Base-by-base conservation (phyloP, 1,284 basidiomycete species). In the Puccinia polysora region DNA sequence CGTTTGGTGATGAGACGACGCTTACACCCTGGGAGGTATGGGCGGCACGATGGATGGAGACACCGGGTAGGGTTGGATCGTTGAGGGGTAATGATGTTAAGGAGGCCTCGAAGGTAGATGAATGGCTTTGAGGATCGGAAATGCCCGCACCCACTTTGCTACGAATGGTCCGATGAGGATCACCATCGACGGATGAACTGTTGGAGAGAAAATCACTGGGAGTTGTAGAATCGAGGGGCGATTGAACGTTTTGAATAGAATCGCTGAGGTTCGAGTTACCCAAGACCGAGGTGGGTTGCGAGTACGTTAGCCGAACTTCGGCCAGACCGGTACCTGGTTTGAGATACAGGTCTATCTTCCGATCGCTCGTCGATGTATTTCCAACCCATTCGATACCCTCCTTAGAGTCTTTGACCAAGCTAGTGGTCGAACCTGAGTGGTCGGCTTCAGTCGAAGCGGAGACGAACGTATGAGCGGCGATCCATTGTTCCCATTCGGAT, bases 401-500 rank as follows among this genome's bases (percentile, higher is more conserved):
- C 52, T 73, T 73, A 4, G 47, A 40, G 40, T 64, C 52, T 38
- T 58, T 53, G 18, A 15, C 28, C 50, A n/a, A 18, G 34, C 23
- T 53, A 14, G 20, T 45, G 5, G 32, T 45, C 15, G 59, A 63
- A 53, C n/a, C 49, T 32, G 59, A 43, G 15, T 40, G 25, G 25
- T 12, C 18, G 2, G 69, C 20, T 4, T 71, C 69, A n/a, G 38
- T 28, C 52, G 43, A 23, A 56, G 69, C 69, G 32, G 52, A 62
- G 38, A 73, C 70, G 50, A 73, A 73, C 28, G 70, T 73, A 38
- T 73, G 70, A 36, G 70, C 60, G 28, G 62, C 62, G 23, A 73
- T 73, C 70, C 70, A 73, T 59, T 64, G 62, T 32, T 73, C 70
- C 70, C 70, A 73, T 65, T 73, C 70, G 23, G 70, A 73, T 49